phyloP scores from a whole-genome alignment of 179 eudicot genomes.

The Amaranthus tricolor region DNA sequence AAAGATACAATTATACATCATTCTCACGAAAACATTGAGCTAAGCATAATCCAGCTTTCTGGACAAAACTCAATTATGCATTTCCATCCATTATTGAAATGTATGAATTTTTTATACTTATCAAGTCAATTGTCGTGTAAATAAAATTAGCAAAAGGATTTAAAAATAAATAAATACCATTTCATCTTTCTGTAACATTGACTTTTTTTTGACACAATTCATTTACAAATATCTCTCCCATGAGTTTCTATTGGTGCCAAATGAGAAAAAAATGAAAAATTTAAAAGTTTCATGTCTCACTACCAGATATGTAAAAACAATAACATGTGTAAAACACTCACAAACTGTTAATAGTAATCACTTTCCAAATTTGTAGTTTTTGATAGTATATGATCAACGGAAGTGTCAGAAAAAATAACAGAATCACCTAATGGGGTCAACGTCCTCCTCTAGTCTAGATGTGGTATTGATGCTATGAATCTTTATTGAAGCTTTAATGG shows the following conservation, averaged over 20 bases:
- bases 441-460: no score
- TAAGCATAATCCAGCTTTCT: background rate
- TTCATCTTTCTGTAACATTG: background rate
- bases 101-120: background rate
- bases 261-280: background rate
- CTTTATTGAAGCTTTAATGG: no score
- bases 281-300: background rate
- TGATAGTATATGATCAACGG: no score
- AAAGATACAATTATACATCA: constrained; percentile 1
- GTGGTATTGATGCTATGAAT: no score
- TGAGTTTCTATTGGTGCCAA: background rate
- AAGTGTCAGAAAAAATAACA: no score
- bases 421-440: no score
- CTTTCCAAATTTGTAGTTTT: background rate
- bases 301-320: background rate
- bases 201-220: background rate
- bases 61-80: background rate
- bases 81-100: background rate
- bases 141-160: background rate
- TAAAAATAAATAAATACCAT: background rate
- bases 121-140: background rate
- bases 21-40: background rate
- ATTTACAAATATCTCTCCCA: background rate
- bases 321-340: background rate
- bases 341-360: background rate